Conservation (phyloP, 2,329 filamentous ascomycete genomes). For the Epichloe festucae region DNA sequence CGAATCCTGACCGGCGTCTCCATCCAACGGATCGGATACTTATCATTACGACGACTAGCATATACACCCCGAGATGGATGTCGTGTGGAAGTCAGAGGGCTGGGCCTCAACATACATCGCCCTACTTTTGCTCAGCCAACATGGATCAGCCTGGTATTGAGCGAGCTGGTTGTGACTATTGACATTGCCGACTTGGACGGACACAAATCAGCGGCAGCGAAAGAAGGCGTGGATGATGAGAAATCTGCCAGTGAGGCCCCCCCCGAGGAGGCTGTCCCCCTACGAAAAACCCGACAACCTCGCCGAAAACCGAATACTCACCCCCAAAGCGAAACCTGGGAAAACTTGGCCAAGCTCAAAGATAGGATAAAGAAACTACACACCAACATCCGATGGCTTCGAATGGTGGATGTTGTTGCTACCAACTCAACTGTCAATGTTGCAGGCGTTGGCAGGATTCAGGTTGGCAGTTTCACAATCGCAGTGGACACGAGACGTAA, state of each 20-base stretch:
- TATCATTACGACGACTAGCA: constrained; percentile 79
- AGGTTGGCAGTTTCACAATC: constrained; percentile 72
- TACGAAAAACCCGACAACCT: constrained; percentile 7
- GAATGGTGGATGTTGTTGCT: constrained; percentile 78
- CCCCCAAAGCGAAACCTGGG: constrained; percentile 63
- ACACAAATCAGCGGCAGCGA: constrained; percentile 24
- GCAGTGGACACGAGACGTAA: constrained; percentile 85
- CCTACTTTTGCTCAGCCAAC: constrained; percentile 96
- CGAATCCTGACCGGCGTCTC: constrained; percentile 89
- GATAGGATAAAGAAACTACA: constrained; percentile 80
- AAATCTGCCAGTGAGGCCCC: constrained; percentile 13
- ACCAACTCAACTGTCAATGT: constrained; percentile 67
- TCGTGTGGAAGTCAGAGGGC: constrained; percentile 75
- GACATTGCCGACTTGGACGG: constrained; percentile 56
- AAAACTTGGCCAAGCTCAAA: constrained; percentile 63
- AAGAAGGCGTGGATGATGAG: constrained; percentile 16
- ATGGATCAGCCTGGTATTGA: constrained; percentile 83
- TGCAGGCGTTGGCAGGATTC: constrained; percentile 68
- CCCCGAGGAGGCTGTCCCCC: constrained; percentile 8
- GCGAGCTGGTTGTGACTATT: constrained; percentile 72
- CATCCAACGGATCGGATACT: constrained; percentile 87
- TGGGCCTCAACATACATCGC: constrained; percentile 79
- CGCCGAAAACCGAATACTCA: constrained; percentile 12
- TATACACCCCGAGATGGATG: constrained; percentile 84
- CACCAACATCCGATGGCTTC: constrained; percentile 74